Conservation (phyloP, 2,329 filamentous ascomycete species). For the Phyllosticta citrichinensis region DNA sequence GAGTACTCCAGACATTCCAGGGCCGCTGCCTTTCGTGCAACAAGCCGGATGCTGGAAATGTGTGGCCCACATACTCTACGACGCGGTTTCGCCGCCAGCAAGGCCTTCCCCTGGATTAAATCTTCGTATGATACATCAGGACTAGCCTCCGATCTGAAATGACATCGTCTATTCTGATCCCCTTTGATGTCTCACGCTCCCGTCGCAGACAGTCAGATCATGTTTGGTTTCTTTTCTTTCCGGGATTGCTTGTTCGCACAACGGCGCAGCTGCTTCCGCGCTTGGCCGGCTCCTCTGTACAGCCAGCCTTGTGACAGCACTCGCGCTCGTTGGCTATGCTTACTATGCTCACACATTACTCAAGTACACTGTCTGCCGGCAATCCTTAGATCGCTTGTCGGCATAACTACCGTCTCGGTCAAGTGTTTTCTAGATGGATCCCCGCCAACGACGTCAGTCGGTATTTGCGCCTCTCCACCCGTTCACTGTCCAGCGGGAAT, state of each 20-base stretch:
- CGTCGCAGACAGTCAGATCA: background rate
- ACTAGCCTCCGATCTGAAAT: no score
- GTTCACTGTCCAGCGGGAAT: background rate
- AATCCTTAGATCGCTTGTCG: background rate
- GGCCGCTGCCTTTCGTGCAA: no score
- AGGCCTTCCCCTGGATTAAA: no score
- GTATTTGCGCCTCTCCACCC: background rate
- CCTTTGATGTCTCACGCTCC: background rate
- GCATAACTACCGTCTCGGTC: background rate
- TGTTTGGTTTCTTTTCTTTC: background rate
- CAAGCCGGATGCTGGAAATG: no score
- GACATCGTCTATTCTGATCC: background rate
- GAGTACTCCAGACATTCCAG: no score
- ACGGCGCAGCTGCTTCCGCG: background rate
- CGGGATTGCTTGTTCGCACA: background rate
- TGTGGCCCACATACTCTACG: no score
- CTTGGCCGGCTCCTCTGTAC: background rate
- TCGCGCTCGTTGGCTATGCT: background rate
- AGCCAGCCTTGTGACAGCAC: background rate
- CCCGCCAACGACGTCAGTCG: background rate
- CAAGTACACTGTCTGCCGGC: background rate
- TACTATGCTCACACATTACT: background rate
- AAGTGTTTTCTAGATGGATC: background rate
- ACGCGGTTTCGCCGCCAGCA: no score
- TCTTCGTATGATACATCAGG: no score